These are phyloP conservation scores for Thuja plicata DNA, from an alignment of 83 land plant genomes.

Conservation along the genomic window DNA sequence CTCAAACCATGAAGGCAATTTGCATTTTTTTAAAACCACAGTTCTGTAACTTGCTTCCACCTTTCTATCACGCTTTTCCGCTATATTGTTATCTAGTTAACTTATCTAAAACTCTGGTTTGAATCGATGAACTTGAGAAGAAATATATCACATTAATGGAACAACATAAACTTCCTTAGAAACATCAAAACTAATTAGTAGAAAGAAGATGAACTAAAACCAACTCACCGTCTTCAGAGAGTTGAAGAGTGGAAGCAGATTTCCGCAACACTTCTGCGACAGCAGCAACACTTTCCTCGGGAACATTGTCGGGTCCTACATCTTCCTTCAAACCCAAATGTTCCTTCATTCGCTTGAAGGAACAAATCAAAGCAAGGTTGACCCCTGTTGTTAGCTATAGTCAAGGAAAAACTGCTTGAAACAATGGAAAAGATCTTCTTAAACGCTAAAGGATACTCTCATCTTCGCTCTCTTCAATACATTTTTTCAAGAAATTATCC, in stretches of 20 bases:
- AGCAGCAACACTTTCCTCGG: conserved; percentile 58
- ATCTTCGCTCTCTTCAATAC: conserved; percentile 77
- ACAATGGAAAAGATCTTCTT: background rate
- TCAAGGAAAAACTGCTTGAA: conserved; percentile 23
- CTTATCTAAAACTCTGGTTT: too few relatives aligned
- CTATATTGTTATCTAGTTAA: too few relatives aligned
- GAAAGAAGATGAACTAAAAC: background rate
- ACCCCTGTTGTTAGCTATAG: conserved; percentile 58
- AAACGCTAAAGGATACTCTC: conserved; percentile 65
- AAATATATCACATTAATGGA: too few relatives aligned
- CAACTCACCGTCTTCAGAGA: conserved; percentile 89
- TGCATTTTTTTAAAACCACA: too few relatives aligned
- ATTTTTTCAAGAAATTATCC: conserved; percentile 65
- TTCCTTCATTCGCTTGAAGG: conserved; percentile 76
- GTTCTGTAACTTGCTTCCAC: too few relatives aligned
- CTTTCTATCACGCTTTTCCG: too few relatives aligned
- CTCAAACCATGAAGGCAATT: too few relatives aligned
- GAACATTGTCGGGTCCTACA: conserved; percentile 58
- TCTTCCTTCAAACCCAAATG: conserved; percentile 65
- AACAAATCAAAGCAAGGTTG: conserved; percentile 77
- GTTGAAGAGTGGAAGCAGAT: conserved; percentile 53
- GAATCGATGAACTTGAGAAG: too few relatives aligned
- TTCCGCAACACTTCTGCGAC: conserved; percentile 81
- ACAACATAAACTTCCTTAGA: background rate
- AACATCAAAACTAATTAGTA: background rate